These are phyloP conservation scores for Limonium bicolor DNA, from an alignment of 148 eudicot species.

Conservation along the genomic window DNA sequence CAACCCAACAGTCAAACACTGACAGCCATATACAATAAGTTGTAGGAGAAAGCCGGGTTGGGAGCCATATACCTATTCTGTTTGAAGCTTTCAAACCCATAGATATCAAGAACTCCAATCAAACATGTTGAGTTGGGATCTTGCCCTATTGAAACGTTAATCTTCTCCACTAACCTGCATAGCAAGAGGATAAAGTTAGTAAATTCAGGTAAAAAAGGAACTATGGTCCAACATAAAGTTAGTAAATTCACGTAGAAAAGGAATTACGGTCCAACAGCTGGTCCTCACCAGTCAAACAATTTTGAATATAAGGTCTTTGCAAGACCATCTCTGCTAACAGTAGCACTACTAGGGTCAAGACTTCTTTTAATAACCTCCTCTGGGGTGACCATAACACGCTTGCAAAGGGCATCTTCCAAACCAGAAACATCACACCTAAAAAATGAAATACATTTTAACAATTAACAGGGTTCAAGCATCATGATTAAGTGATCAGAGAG, in stretches of 20 bases:
- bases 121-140: slow-evolving; percentile 75
- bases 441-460: background rate
- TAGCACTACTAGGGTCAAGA: slow-evolving; percentile 3
- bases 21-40: background rate
- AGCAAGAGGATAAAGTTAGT: slow-evolving; percentile 5
- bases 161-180: slow-evolving; percentile 85
- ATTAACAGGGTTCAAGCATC: background rate
- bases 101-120: slow-evolving; percentile 97
- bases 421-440: slow-evolving; percentile 4
- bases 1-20: slow-evolving; percentile 5
- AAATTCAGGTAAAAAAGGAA: background rate
- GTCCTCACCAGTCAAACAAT: slow-evolving; percentile 63
- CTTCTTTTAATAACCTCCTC: slow-evolving; percentile 4
- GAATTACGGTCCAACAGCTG: background rate
- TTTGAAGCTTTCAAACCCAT: slow-evolving; percentile 98
- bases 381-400: slow-evolving; percentile 5
- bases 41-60: background rate
- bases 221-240: background rate
- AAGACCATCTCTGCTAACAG: slow-evolving; percentile 79
- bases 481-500: background rate
- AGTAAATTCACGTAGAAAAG: no score
- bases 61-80: slow-evolving; percentile 56
- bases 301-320: slow-evolving; percentile 75
- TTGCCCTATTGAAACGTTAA: slow-evolving; percentile 89
- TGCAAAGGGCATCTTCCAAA: slow-evolving; percentile 4